Evolutionary conservation across 345 rosid genomes (phyloP).

Genomic region (Erucastrum elatum): DNA sequence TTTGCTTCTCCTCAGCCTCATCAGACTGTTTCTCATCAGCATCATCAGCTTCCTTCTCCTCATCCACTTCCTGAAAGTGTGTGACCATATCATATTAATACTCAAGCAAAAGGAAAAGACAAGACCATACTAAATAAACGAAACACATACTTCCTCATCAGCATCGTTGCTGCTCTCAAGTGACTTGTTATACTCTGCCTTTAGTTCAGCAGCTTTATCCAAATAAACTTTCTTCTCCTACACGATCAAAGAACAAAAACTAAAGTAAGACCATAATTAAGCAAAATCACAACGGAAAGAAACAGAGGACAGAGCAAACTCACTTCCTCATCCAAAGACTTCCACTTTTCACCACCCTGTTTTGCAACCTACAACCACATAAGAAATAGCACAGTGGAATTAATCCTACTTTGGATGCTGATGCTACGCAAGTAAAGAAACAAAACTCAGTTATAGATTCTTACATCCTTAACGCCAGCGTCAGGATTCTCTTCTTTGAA

Average conservation of each 20-base stretch:
- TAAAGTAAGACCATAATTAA: neutral
- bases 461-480: constrained; percentile 64
- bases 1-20: constrained; percentile 24
- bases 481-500: constrained; percentile 62
- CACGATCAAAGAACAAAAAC: neutral
- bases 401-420: neutral
- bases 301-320: constrained; percentile 23
- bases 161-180: constrained; percentile 41
- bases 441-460: neutral
- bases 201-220: constrained; percentile 73
- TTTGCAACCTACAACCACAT: constrained; percentile 58
- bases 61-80: neutral
- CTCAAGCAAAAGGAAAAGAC: neutral
- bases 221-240: constrained; percentile 76
- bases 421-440: neutral
- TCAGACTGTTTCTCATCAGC: too few relatives aligned
- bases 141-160: constrained; percentile 45
- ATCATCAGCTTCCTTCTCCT: too few relatives aligned
- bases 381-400: neutral
- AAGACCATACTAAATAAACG: neutral
- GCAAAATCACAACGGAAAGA: too few relatives aligned
- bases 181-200: constrained; percentile 59
- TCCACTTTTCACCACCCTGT: constrained; percentile 84
- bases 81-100: neutral
- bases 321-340: constrained; percentile 72